Base-by-base conservation (phyloP, 441 rosid species). In the Croton laevigatus region DNA sequence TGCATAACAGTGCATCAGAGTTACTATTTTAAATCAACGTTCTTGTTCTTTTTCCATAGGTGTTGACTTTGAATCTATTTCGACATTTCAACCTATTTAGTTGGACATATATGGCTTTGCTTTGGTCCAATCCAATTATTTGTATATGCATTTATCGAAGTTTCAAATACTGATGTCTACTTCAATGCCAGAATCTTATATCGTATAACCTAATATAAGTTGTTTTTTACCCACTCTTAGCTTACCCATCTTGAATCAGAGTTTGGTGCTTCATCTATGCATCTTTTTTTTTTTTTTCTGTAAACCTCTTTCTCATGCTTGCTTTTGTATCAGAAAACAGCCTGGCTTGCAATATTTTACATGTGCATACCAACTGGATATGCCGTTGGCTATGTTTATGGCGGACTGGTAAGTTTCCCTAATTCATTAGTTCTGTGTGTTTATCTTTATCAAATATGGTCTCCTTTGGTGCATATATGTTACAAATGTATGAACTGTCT, bases 301-400 rank as follows among this genome's bases (percentile, higher is more conserved):
- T 55, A 66, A 72, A 62, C 53, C 11, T 66, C 42, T 38, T n/a
- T 52, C 52, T 67, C n/a, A 65, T 71, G 27, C 38, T 45, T 76
- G 44, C 76, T 72, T 70, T 78, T 81, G 37, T 66, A 52, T 61
- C 89, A 94, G 98, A 92, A 91, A 92, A 85, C 96, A 22, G 87
- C 79, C 14, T 94, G 99, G 99, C 91, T 94, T 75, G 88, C 86
- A 60, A 82, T 91, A 79, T 95, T 95, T 86, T 95, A 91, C 85
- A 92, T 92, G 99, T 95, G 97, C 72, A 91, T 92, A 81, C 97
- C 98, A 5, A 78, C 93, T 68, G 99, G 98, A 58, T 92, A 88
- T 78, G 98, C 99, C 17, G 23, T 91, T 45, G 99, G 99, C 76
- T 95, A 92, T 76, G 84, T 95, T 23, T 92, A 92, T 69, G 99